A percentile compares a stretch with the other conserved stretches of the same genome.
Conservation (phyloP, 768 basidiomycete genomes). For the Naganishia vaughanmartiniae region DNA sequence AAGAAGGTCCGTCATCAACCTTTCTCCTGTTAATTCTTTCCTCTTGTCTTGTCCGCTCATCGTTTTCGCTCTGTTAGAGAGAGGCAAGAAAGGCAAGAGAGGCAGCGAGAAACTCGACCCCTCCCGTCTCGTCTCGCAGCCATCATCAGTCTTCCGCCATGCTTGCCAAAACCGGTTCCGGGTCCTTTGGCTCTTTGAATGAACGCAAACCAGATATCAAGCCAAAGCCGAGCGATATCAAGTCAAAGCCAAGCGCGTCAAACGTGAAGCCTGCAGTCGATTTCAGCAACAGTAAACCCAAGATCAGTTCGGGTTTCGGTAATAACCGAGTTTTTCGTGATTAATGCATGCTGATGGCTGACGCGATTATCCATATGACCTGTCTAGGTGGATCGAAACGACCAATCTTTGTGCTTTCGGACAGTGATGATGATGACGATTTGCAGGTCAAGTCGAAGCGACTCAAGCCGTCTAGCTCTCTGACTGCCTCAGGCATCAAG, state of each 20-base stretch:
- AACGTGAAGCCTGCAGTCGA: neutral
- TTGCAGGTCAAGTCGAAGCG: conserved; percentile 3
- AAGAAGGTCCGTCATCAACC: neutral
- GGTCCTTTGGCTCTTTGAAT: conserved; percentile 4
- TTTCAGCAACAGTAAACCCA: conserved; percentile 14
- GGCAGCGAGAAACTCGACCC: neutral
- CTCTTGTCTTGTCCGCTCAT: neutral
- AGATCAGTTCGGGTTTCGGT: neutral
- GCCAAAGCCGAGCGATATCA: neutral
- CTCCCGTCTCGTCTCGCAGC: conserved; percentile 1
- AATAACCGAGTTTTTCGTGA: neutral
- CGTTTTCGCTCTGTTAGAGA: neutral
- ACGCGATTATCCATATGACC: neutral
- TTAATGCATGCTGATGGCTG: neutral
- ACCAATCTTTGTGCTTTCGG: conserved; percentile 17
- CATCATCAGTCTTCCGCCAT: conserved; percentile 1
- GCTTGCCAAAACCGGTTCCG: conserved; percentile 1
- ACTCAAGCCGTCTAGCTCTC: conserved; percentile 7
- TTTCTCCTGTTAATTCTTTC: neutral
- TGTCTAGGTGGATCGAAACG: conserved; percentile 1
- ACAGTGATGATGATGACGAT: conserved; percentile 19
- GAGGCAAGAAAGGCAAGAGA: conserved; percentile 13
- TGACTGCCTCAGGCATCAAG: neutral
- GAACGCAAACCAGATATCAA: conserved; percentile 14
- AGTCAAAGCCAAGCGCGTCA: neutral